These are phyloP conservation scores for Phanerochaete sordida DNA, from an alignment of 768 basidiomycete species.

Conservation along the genomic window DNA sequence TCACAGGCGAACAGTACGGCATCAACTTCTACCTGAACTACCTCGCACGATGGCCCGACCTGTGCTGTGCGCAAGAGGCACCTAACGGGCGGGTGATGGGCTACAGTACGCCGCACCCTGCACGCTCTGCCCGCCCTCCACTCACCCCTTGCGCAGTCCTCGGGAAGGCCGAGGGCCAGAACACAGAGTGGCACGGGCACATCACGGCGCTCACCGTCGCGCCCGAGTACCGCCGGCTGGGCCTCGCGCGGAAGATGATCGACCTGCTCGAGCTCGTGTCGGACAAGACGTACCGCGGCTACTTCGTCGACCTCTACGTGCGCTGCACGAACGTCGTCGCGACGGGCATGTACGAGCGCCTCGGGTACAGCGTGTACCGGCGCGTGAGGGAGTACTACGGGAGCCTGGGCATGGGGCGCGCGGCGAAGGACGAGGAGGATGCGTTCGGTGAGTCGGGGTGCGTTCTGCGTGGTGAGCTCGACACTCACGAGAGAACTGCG, in stretches of 20 bases:
- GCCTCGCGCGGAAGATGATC: conserved; percentile 87
- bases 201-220: conserved; percentile 94
- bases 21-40: conserved; percentile 88
- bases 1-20: conserved; percentile 61
- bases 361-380: conserved; percentile 92
- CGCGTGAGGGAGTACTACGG: conserved; percentile 90
- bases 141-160: conserved; percentile 57
- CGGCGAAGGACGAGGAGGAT: conserved; percentile 82
- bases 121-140: not conserved
- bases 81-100: conserved; percentile 87
- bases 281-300: conserved; percentile 74
- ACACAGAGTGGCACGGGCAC: conserved; percentile 86
- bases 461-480: not conserved
- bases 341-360: conserved; percentile 85
- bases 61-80: conserved; percentile 80
- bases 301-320: conserved; percentile 96
- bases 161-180: conserved; percentile 85
- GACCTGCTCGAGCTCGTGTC: conserved; percentile 80
- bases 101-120: conserved; percentile 56
- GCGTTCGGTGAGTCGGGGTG: conserved; percentile 71
- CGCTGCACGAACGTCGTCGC: conserved; percentile 84
- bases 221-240: conserved; percentile 86
- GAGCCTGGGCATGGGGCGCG: conserved; percentile 67
- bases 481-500: not conserved
- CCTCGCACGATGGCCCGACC: conserved; percentile 87